A percentile compares a stretch with the other conserved stretches of the same genome.
phyloP scores from a whole-genome alignment of 2,329 filamentous ascomycete genomes.

The Cladosporium halotolerans region DNA sequence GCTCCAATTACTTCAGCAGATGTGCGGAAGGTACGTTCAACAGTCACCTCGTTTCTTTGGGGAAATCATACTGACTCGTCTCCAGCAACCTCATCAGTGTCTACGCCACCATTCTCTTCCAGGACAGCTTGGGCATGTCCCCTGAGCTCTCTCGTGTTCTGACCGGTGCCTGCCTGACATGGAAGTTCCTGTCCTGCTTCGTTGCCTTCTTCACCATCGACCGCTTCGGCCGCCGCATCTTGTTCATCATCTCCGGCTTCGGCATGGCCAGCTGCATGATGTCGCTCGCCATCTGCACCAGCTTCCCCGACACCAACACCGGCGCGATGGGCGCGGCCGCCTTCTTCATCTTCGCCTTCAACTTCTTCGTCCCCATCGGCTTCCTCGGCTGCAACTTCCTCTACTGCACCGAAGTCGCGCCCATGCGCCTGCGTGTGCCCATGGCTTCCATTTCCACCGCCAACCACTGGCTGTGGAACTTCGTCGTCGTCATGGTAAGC shows the following conservation, averaged over 20 bases:
- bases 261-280: conserved; percentile 49
- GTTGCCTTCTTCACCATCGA: conserved; percentile 41
- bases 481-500: conserved; percentile 11
- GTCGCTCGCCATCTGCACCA: conserved; percentile 48
- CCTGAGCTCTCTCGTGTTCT: conserved; percentile 37
- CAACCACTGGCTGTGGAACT: conserved; percentile 31
- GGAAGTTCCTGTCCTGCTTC: conserved; percentile 48
- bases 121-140: conserved; percentile 32
- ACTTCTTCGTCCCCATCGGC: conserved; percentile 25
- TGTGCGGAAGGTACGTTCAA: conserved; percentile 33
- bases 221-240: conserved; percentile 33
- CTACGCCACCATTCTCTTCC: conserved; percentile 27
- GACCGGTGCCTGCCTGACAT: conserved; percentile 47
- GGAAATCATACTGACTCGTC: background rate
- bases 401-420: conserved; percentile 27
- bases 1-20: conserved; percentile 47
- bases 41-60: background rate
- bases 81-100: conserved; percentile 29
- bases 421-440: conserved; percentile 28
- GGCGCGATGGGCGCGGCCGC: conserved; percentile 18
- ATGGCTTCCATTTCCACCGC: conserved; percentile 10
- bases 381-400: conserved; percentile 20
- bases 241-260: conserved; percentile 39
- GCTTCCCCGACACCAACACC: conserved; percentile 27
- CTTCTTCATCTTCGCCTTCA: conserved; percentile 26